Percentiles rank a stretch among this genome's conserved stretches.
Conservation (phyloP, 2,329 filamentous ascomycete genomes). For the Geoglossum cookeanum region DNA sequence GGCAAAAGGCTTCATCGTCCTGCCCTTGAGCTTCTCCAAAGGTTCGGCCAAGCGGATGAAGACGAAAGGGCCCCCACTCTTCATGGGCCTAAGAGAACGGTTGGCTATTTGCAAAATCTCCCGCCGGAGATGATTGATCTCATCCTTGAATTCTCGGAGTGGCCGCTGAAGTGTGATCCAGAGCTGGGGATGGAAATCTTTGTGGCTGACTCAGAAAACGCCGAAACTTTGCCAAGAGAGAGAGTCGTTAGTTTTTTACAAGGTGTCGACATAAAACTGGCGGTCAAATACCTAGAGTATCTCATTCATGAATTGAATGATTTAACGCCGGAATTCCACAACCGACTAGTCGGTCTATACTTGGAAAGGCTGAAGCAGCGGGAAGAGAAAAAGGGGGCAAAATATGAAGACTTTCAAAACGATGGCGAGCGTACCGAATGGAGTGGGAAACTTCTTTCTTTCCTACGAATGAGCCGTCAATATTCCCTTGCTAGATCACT, state of each 20-base stretch:
- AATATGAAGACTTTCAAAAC: slow-evolving; percentile 17
- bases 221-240: slow-evolving; percentile 67
- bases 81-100: slow-evolving; percentile 64
- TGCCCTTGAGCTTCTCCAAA: slow-evolving; percentile 62
- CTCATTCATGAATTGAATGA: slow-evolving; percentile 78
- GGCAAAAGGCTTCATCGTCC: slow-evolving; percentile 85
- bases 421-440: slow-evolving; percentile 35
- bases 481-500: slow-evolving; percentile 70
- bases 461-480: slow-evolving; percentile 56
- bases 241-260: slow-evolving; percentile 57
- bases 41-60: slow-evolving; percentile 48
- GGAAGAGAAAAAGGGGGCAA: slow-evolving; percentile 21
- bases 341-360: slow-evolving; percentile 58
- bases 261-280: slow-evolving; percentile 47
- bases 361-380: slow-evolving; percentile 32
- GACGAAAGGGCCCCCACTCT: slow-evolving; percentile 36
- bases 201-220: slow-evolving; percentile 81
- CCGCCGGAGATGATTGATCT: slow-evolving; percentile 77
- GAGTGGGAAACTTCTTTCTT: slow-evolving; percentile 49
- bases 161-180: slow-evolving; percentile 59
- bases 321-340: slow-evolving; percentile 68
- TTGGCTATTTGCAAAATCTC: slow-evolving; percentile 77
- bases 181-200: slow-evolving; percentile 82
- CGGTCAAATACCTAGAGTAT: slow-evolving; percentile 74
- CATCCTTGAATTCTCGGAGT: slow-evolving; percentile 77